These are phyloP conservation scores for Dipteronia sinensis DNA, from an alignment of 345 rosid genomes.

Conservation along the genomic window DNA sequence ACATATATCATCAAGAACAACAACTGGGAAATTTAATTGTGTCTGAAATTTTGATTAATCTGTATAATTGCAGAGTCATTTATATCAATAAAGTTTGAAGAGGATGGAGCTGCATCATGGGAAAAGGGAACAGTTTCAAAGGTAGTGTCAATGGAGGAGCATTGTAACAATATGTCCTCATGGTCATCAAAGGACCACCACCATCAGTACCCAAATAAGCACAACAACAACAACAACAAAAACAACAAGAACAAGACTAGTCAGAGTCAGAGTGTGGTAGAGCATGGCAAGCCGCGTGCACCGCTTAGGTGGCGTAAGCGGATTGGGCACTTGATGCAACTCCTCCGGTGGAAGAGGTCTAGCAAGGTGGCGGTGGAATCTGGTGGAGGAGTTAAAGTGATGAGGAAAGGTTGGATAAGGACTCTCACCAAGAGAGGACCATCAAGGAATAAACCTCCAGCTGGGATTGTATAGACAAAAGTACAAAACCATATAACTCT, in stretches of 20 bases:
- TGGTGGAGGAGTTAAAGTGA: slow-evolving; percentile 75
- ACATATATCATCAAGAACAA: too few species aligned
- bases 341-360: slow-evolving; percentile 76
- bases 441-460: slow-evolving; percentile 40
- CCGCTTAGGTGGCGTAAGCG: slow-evolving; percentile 89
- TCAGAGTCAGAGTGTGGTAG: slow-evolving; percentile 53
- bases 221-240: neutral
- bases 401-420: slow-evolving; percentile 86
- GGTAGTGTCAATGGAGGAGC: slow-evolving; percentile 47
- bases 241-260: too few species aligned
- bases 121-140: slow-evolving; percentile 69
- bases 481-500: too few species aligned
- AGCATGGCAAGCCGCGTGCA: slow-evolving; percentile 58
- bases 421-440: slow-evolving; percentile 74
- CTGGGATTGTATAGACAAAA: slow-evolving; percentile 16
- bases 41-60: too few species aligned
- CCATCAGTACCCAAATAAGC: slow-evolving; percentile 1
- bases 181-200: slow-evolving; percentile 30
- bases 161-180: slow-evolving; percentile 33
- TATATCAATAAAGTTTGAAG: slow-evolving; percentile 88
- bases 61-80: slow-evolving; percentile 64
- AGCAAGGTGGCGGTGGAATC: slow-evolving; percentile 59
- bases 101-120: slow-evolving; percentile 87
- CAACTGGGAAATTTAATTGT: too few species aligned
- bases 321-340: slow-evolving; percentile 82